These are phyloP conservation scores for Grifola frondosa DNA, from an alignment of 1,284 basidiomycete genomes.

Conservation along the genomic window DNA sequence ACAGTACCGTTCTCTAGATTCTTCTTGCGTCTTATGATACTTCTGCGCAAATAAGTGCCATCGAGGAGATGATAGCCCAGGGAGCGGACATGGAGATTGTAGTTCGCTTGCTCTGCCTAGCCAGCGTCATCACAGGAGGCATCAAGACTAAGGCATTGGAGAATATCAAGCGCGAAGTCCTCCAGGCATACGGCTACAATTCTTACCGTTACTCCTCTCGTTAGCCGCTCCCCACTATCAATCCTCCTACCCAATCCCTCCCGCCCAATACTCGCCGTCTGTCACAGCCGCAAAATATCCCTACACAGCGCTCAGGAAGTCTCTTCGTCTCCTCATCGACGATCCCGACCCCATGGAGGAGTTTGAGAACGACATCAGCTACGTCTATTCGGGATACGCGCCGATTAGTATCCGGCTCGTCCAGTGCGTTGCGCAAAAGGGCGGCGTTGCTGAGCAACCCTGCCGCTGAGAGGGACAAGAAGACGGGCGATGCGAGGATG, in stretches of 20 bases:
- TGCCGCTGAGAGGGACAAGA: constrained; percentile 53
- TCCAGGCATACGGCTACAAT: constrained; percentile 95
- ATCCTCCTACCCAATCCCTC: constrained; percentile 65
- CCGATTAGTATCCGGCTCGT: constrained; percentile 90
- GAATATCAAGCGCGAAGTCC: constrained; percentile 85
- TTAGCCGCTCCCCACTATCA: constrained; percentile 74
- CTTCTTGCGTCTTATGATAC: constrained; percentile 88
- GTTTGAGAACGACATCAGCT: constrained; percentile 91
- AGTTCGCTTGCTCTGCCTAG: constrained; percentile 82
- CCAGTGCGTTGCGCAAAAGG: constrained; percentile 90
- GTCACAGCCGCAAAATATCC: constrained; percentile 56
- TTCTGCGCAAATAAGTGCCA: constrained; percentile 70
- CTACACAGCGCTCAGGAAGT: constrained; percentile 75
- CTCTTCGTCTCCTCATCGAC: constrained; percentile 90
- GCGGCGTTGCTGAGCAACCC: constrained; percentile 81
- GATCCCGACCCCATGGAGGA: constrained; percentile 77
- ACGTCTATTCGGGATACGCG: constrained; percentile 96
- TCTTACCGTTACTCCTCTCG: constrained; percentile 81
- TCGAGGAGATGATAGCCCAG: constrained; percentile 87
- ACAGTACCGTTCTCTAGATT: constrained; percentile 36
- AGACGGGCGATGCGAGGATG: constrained; percentile 38
- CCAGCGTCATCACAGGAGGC: constrained; percentile 81
- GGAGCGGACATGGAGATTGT: constrained; percentile 79
- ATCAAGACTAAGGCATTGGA: constrained; percentile 89
- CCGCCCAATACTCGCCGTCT: constrained; percentile 49